Percentiles rank a stretch among this genome's conserved stretches.
phyloP scores from a whole-genome alignment of 805 yeast genomes.

The Saccharomycopsis oosterbeekiorum region DNA sequence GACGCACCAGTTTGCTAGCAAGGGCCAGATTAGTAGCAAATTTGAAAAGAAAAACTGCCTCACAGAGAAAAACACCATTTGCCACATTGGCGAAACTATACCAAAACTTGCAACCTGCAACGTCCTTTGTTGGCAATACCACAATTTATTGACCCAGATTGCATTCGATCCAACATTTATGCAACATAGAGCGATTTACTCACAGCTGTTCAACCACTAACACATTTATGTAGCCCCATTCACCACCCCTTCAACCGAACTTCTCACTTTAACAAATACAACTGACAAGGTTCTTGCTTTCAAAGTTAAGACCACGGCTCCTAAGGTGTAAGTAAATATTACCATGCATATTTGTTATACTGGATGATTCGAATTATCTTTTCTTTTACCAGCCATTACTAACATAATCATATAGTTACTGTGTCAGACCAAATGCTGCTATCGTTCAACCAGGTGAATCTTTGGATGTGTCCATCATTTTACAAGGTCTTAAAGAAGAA shows the following conservation, averaged over 20 bases:
- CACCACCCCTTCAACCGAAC: slow-evolving; percentile 58
- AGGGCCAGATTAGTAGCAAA: no score
- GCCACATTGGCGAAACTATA: no score
- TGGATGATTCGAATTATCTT: no score
- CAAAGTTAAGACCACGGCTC: slow-evolving; percentile 97
- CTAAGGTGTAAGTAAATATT: slow-evolving; percentile 48
- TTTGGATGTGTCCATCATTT: slow-evolving; percentile 67
- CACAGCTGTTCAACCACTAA: background rate
- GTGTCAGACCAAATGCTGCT: slow-evolving; percentile 94
- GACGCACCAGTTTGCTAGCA: no score
- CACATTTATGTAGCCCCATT: slow-evolving; percentile 53
- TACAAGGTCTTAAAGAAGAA: slow-evolving; percentile 73
- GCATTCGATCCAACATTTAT: background rate
- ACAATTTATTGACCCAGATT: no score
- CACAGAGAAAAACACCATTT: no score
- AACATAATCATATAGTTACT: slow-evolving; percentile 32
- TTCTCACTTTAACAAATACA: slow-evolving; percentile 42
- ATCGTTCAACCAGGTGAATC: slow-evolving; percentile 65
- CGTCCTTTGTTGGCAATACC: no score
- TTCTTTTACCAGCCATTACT: background rate
- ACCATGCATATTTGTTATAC: background rate
- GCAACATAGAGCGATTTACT: background rate
- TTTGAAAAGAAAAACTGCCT: no score
- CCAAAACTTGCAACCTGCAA: no score
- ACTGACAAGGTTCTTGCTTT: slow-evolving; percentile 57